Conservation (phyloP, 78 protist species). For the Guillardia theta region DNA sequence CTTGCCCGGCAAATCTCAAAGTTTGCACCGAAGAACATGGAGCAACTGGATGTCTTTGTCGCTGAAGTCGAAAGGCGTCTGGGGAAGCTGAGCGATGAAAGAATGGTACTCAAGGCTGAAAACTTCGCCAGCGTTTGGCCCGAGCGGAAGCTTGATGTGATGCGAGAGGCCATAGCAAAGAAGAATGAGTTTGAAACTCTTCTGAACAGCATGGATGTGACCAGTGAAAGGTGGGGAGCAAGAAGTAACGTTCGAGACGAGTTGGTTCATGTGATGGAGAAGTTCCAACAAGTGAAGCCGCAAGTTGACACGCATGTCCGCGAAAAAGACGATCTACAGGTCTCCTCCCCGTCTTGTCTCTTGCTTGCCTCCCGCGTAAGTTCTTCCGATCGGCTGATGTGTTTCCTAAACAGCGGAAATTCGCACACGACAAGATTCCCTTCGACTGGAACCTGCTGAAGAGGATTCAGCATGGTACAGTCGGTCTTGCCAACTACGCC, state of each 20-base stretch:
- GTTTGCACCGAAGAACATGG: background rate
- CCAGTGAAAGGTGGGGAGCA: background rate
- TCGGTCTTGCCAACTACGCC: conserved; percentile 5
- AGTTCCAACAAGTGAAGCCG: background rate
- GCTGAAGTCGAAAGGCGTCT: background rate
- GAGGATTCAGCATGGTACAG: background rate
- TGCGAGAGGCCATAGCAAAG: background rate
- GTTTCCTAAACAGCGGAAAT: background rate
- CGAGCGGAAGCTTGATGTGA: background rate
- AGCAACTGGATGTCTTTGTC: background rate
- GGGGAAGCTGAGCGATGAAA: background rate
- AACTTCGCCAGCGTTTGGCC: background rate
- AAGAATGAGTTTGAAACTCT: background rate
- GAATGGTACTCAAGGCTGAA: background rate
- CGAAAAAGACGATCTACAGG: background rate
- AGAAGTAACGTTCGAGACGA: background rate
- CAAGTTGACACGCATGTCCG: background rate
- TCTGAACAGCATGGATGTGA: background rate
- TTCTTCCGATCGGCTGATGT: background rate
- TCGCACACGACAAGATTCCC: background rate
- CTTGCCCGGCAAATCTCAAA: background rate
- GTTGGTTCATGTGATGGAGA: background rate
- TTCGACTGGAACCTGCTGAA: background rate
- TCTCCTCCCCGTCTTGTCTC: background rate
- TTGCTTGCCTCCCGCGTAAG: background rate